Conservation (phyloP, 371 early-diverging fungal genomes). For the Haplosporangium sp. region DNA sequence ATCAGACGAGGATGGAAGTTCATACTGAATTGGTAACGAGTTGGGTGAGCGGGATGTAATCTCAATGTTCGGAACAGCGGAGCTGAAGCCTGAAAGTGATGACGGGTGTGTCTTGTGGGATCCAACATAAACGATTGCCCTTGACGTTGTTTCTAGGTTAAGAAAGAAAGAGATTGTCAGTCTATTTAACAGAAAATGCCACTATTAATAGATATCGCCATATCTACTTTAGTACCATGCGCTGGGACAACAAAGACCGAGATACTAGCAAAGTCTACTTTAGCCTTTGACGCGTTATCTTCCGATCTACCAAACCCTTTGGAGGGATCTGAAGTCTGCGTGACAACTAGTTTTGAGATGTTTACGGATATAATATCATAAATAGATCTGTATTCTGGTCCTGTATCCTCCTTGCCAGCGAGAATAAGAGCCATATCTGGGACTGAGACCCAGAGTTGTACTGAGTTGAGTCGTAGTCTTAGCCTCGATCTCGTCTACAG, state of each 20-base stretch:
- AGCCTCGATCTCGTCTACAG: constrained; percentile 26
- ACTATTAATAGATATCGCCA: background rate
- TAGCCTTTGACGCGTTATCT: constrained; percentile 13
- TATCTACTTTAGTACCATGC: constrained; percentile 18
- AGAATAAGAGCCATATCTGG: constrained; percentile 42
- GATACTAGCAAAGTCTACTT: constrained; percentile 38
- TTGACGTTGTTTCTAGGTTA: constrained; percentile 27
- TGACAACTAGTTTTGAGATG: constrained; percentile 35
- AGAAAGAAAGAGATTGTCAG: background rate
- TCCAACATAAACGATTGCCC: constrained; percentile 31
- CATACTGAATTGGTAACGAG: constrained; percentile 23
- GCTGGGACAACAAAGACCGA: constrained; percentile 46
- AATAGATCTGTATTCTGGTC: constrained; percentile 45
- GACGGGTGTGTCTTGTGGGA: constrained; percentile 27
- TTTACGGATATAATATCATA: constrained; percentile 47
- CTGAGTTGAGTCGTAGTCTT: constrained; percentile 48
- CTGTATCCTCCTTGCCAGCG: constrained; percentile 24
- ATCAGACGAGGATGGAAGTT: constrained; percentile 10
- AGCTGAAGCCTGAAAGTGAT: constrained; percentile 26
- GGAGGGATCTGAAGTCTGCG: constrained; percentile 13
- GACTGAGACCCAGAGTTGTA: constrained; percentile 46
- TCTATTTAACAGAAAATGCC: background rate
- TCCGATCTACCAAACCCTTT: constrained; percentile 4
- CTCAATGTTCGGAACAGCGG: constrained; percentile 29
- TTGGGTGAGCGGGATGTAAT: constrained; percentile 18